Conservation (phyloP, 345 rosid genomes). For the Cardamine occulta region DNA sequence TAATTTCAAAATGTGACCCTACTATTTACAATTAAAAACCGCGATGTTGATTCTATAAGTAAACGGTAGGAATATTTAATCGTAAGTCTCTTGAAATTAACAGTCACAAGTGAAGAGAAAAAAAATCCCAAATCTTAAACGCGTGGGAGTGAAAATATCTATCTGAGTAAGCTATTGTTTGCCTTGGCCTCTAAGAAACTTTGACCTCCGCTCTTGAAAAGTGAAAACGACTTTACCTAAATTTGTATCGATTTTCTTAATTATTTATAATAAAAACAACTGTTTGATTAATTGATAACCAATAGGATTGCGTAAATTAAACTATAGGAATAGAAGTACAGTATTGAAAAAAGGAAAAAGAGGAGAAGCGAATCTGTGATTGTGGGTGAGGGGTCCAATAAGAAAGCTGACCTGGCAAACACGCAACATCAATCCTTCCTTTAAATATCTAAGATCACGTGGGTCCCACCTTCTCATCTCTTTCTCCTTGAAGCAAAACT, state of each 20-base stretch:
- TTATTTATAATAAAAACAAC: neutral
- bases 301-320: conserved; percentile 19
- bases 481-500: neutral
- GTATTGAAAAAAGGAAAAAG: conserved; percentile 6
- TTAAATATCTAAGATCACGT: conserved; percentile 32
- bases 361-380: neutral
- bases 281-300: neutral
- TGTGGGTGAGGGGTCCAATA: conserved; percentile 1
- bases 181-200: conserved; percentile 32
- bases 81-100: neutral
- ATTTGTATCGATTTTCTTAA: neutral
- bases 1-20: neutral
- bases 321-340: neutral
- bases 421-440: conserved; percentile 29
- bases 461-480: conserved; percentile 15
- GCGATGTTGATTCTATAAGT: neutral
- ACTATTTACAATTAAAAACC: neutral
- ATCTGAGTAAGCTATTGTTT: neutral
- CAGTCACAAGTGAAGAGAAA: neutral
- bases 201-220: conserved; percentile 9
- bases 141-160: conserved; percentile 24
- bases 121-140: neutral
- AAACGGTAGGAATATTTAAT: neutral
- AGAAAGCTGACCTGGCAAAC: conserved; percentile 37
- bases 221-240: conserved; percentile 20